Evolutionary conservation across 2,329 filamentous ascomycete species (phyloP).

Genomic region (Paramyrothecium roridum): DNA sequence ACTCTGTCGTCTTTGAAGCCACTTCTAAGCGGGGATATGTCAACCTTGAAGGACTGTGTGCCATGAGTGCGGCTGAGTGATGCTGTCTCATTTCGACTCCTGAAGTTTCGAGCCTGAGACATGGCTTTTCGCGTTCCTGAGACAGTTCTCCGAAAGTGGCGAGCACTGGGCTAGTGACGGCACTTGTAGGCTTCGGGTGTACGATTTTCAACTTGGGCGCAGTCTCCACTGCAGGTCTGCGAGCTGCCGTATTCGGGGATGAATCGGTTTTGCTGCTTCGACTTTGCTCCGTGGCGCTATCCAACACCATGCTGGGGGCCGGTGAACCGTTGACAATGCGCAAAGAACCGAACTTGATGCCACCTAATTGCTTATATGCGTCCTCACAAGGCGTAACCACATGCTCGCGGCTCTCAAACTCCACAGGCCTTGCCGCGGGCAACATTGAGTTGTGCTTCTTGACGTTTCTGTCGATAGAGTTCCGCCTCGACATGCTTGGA

Average conservation of each 20-base stretch:
- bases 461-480: slow-evolving; percentile 34
- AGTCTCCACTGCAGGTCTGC: not conserved
- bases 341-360: slow-evolving; percentile 60
- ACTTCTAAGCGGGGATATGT: slow-evolving; percentile 28
- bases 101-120: not conserved
- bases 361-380: slow-evolving; percentile 59
- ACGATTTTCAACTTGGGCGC: not conserved
- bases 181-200: not conserved
- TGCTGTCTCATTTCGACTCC: not conserved
- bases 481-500: slow-evolving; percentile 32
- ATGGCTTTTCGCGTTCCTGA: not conserved
- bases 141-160: not conserved
- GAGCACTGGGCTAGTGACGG: not conserved
- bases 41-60: not conserved
- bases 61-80: not conserved
- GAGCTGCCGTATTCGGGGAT: no score
- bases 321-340: slow-evolving; percentile 61
- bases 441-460: slow-evolving; percentile 32
- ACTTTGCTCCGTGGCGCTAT: not conserved
- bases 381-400: slow-evolving; percentile 43
- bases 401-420: slow-evolving; percentile 14
- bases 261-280: no score
- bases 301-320: slow-evolving; percentile 34
- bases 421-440: slow-evolving; percentile 9
- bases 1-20: slow-evolving; percentile 45